A percentile compares a stretch with the other conserved stretches of the same genome.
These are phyloP conservation scores for Crucihimalaya himalaica DNA, from an alignment of 345 rosid genomes.

Conservation along the genomic window DNA sequence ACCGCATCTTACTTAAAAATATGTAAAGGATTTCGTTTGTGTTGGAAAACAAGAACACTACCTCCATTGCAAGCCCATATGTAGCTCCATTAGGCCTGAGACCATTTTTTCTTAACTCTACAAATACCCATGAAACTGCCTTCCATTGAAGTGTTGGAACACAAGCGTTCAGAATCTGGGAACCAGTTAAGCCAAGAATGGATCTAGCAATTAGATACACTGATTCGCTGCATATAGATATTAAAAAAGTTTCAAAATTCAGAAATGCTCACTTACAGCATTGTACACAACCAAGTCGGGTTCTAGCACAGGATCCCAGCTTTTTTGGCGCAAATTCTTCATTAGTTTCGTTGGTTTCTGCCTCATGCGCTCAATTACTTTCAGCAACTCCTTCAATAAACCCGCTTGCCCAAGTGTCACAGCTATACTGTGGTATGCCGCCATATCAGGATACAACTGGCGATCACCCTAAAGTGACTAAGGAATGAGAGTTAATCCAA, in stretches of 20 bases:
- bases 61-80: constrained; percentile 99
- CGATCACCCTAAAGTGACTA: constrained; percentile 62
- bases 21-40: not conserved
- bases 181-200: constrained; percentile 27
- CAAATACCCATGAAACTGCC: constrained; percentile 88
- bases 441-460: constrained; percentile 85
- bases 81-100: constrained; percentile 90
- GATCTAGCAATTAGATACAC: constrained; percentile 14
- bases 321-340: constrained; percentile 50
- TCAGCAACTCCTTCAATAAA: constrained; percentile 65
- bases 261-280: constrained; percentile 65
- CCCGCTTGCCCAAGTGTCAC: constrained; percentile 94
- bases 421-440: constrained; percentile 78
- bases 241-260: not conserved
- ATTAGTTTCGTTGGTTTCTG: constrained; percentile 59
- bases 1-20: not conserved
- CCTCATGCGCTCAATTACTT: constrained; percentile 76
- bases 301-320: constrained; percentile 83
- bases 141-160: constrained; percentile 83
- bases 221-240: not conserved
- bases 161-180: constrained; percentile 86
- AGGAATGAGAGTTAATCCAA: constrained; percentile 41
- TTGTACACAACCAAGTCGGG: constrained; percentile 90
- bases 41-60: constrained; percentile 34
- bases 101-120: constrained; percentile 75